Evolutionary conservation across 495 filamentous ascomycete genomes (phyloP), one percentile per base, ranked within the genome.

Genomic region (Corynascus novoguineensis): DNA sequence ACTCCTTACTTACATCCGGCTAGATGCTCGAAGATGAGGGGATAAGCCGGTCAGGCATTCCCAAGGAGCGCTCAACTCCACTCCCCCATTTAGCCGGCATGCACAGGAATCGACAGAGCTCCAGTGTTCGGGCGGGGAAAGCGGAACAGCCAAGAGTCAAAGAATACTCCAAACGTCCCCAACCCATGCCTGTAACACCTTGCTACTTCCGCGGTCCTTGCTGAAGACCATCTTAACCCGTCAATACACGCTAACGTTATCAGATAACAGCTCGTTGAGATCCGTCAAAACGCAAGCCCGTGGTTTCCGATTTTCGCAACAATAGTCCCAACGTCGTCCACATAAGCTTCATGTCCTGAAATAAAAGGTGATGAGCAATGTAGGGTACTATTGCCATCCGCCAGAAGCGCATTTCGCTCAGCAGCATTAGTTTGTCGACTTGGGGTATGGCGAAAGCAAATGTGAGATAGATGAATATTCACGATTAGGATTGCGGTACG

Each of bases 261-360:
- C n/a, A n/a, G n/a, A n/a, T n/a, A n/a, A n/a, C n/a, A 86, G 85
- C 69, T 86, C 83, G 60, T 86, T 82, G 62, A 80, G 64, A 62
- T 86, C 83, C 25, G 82, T 86, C 64, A 84, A 53, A 68, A 85
- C 84, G 53, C 50, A 50, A 81, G 79, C 11, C 75, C 79, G 34
- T 77, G 42, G 62, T 66, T 11, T 61, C 76, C 63, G 63, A 68
- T 24, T 0, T 28, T 52, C 7, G 31, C 55, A 8, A 17, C 55
- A 47, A 59, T 58, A 9, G 45, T 45, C n/a, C 37, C 53, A 10
- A 48, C 37, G 28, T 52, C 45, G 29, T 60, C 62, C 27, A 64
- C 64, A 47, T 71, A 77, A n/a, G n/a, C n/a, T n/a, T n/a, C 21
- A 52, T 44, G 5, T 65, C 57, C 58, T 78, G 64, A 82, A 86